phyloP scores from a whole-genome alignment of 495 filamentous ascomycete genomes.

The Neurospora tetraspora region DNA sequence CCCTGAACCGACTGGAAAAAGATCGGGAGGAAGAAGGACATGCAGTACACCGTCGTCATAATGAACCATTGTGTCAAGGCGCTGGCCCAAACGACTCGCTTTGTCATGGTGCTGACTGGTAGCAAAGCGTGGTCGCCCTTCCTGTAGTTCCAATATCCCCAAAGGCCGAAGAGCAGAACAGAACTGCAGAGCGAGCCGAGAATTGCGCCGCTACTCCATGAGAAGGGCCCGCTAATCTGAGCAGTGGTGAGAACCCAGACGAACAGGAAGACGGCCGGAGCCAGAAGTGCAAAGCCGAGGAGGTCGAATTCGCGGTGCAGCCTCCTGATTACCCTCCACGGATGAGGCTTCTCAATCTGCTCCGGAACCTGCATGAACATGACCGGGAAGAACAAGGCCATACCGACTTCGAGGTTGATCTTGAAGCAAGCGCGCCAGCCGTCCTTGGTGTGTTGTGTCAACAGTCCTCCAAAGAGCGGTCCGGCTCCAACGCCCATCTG shows the following conservation, averaged over 20 bases:
- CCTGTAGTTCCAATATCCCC: conserved; percentile 49
- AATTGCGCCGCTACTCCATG: conserved; percentile 52
- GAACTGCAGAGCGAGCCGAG: conserved; percentile 56
- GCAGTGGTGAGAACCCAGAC: conserved; percentile 62
- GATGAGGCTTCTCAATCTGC: conserved; percentile 27
- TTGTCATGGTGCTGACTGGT: conserved; percentile 53
- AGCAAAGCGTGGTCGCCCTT: conserved; percentile 57
- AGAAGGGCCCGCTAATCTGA: conserved; percentile 67
- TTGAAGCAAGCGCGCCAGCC: conserved; percentile 59
- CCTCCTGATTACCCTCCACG: conserved; percentile 15
- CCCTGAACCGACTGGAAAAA: conserved; percentile 62
- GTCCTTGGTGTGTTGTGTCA: conserved; percentile 31
- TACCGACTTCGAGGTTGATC: conserved; percentile 61
- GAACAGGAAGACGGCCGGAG: conserved; percentile 42
- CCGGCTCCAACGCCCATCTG: conserved; percentile 62
- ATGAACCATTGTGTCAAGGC: conserved; percentile 41
- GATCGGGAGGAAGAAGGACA: conserved; percentile 52
- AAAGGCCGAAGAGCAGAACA: conserved; percentile 46
- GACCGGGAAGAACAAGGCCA: conserved; percentile 46
- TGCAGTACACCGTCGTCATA: conserved; percentile 47
- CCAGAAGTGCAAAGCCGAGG: conserved; percentile 50
- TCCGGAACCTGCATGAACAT: conserved; percentile 41
- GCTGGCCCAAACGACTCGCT: conserved; percentile 48
- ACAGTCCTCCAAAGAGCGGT: conserved; percentile 48
- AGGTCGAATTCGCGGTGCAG: conserved; percentile 56